Conservation (phyloP, 179 eudicot species). For the Patellifolia procumbens region DNA sequence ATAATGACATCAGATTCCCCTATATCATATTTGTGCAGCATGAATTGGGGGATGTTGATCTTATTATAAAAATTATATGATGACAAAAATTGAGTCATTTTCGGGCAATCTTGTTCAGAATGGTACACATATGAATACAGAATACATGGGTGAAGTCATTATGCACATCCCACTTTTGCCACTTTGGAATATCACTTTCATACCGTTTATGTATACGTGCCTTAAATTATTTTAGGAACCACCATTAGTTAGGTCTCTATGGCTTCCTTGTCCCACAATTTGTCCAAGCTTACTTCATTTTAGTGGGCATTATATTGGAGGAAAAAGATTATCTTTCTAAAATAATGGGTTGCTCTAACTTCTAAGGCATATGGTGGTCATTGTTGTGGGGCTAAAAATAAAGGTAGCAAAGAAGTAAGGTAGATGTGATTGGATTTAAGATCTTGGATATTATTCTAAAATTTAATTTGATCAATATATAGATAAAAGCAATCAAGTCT, state of each 20-base stretch:
- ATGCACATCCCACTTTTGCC: background rate
- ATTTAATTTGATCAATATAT: too few relatives aligned
- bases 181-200: background rate
- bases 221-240: slow-evolving; percentile 1
- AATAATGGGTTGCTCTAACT: background rate
- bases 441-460: too few relatives aligned
- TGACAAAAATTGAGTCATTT: slow-evolving; percentile 14
- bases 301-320: background rate
- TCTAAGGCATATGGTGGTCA: background rate
- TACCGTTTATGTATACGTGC: background rate
- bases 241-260: background rate
- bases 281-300: background rate
- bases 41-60: background rate
- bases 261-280: background rate
- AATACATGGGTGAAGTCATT: slow-evolving; percentile 18
- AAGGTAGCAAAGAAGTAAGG: too few relatives aligned
- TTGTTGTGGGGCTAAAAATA: background rate
- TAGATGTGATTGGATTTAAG: too few relatives aligned
- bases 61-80: background rate
- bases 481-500: too few relatives aligned
- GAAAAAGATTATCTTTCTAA: background rate
- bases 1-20: slow-evolving; percentile 17
- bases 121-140: background rate
- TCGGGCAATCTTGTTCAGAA: background rate
- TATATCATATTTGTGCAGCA: background rate